Evolutionary conservation across 73 alveolate species (phyloP).

Genomic region (Stentor roeselii): DNA sequence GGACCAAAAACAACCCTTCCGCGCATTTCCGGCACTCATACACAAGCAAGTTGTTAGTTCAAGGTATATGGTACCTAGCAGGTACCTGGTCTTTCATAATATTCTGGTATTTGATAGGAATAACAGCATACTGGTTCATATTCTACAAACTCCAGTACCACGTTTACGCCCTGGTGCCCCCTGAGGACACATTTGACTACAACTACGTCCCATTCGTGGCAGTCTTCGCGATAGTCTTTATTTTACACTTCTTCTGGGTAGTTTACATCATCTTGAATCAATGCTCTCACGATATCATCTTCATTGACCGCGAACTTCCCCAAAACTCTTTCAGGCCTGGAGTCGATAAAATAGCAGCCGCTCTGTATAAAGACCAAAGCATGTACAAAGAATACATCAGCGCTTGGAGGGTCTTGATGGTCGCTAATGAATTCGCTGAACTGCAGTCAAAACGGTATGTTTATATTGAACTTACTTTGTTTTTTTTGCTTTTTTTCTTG

Average conservation of each 20-base stretch:
- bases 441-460: slow-evolving; percentile 67
- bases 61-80: slow-evolving; percentile 44
- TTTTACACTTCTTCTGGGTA: slow-evolving; percentile 57
- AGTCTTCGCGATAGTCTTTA: slow-evolving; percentile 69
- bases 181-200: slow-evolving; percentile 39
- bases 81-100: slow-evolving; percentile 72
- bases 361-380: neutral
- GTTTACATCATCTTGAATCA: slow-evolving; percentile 60
- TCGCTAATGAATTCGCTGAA: slow-evolving; percentile 90
- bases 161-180: slow-evolving; percentile 75
- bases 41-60: slow-evolving; percentile 41
- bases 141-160: slow-evolving; percentile 79
- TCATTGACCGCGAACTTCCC: slow-evolving; percentile 94
- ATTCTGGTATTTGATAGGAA: slow-evolving; percentile 80
- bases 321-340: slow-evolving; percentile 46
- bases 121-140: slow-evolving; percentile 84
- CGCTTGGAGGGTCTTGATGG: slow-evolving; percentile 93
- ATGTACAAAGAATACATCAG: slow-evolving; percentile 35
- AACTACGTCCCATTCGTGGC: slow-evolving; percentile 68
- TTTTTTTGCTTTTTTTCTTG: slow-evolving; percentile 47
- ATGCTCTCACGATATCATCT: slow-evolving; percentile 66
- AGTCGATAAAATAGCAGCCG: slow-evolving; percentile 36
- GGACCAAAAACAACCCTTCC: slow-evolving; percentile 73
- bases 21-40: slow-evolving; percentile 40
- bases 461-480: slow-evolving; percentile 59